Evolutionary conservation across 208 protist species (phyloP), one percentile per base, ranked within the genome.

Genomic region (Crithidia acanthocephali): DNA sequence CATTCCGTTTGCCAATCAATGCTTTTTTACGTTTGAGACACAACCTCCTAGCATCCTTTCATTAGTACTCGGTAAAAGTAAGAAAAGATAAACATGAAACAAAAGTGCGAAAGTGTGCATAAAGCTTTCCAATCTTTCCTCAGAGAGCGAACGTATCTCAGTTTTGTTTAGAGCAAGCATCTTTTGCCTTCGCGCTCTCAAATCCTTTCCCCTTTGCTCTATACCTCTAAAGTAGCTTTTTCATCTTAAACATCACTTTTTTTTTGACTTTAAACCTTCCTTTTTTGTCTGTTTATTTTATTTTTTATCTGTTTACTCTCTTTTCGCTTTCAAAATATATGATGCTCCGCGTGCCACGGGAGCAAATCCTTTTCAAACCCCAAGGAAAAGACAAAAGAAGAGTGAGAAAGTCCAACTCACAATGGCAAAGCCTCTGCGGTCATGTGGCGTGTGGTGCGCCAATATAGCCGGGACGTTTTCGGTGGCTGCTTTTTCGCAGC

Each of bases 1-100:
- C 62, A 56, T 45, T 58, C 48, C 23, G 48, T 68, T 58, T 23
- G 42, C 47, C 28, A 23, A 53, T 44, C n/a, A 30, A 45, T 56
- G 47, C 61, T 56, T 30, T 58, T 47, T 58, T 45, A 66, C 30
- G 44, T 42, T 23, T 40, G 60, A 23, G 47, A 66, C 32, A 23
- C 3, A 5, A 33, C 30, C 62, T 68, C 30, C 15, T 45, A 37
- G 20, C 35, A 20, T 48, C 45, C 22, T 58, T 25, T 42, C 28
- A 22, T 25, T 68, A 47, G 23, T 20, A 61, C 22, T 27, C 11
- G 35, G 55, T 44, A 59, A 59, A 44, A 59, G 22, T 3, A 2
- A 61, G 48, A 9, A 58, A 66, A 0, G 10, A 18, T 27, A 40
- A 30, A 23, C 37, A 0, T 27, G 23, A 33, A 63, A 30, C 0